These are phyloP conservation scores for Sclerotinia subarctica DNA, from an alignment of 2,329 filamentous ascomycete genomes.

Conservation along the genomic window DNA sequence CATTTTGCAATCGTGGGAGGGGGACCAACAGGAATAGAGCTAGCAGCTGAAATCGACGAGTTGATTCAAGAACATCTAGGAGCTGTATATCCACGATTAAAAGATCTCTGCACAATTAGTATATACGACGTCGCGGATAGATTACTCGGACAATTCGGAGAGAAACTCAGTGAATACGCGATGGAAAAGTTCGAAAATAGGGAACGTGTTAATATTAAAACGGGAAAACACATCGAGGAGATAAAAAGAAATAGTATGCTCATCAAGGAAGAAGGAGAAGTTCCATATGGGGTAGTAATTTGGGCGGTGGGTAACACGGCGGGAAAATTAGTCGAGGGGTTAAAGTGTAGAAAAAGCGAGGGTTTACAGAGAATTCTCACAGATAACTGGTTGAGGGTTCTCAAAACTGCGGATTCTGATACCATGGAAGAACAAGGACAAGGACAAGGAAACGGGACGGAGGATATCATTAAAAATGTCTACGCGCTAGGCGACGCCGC, in stretches of 20 bases:
- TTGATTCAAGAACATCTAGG: slow-evolving; percentile 42
- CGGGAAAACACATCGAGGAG: slow-evolving; percentile 30
- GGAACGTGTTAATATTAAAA: slow-evolving; percentile 41
- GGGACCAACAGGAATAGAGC: slow-evolving; percentile 55
- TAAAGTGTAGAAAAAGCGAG: slow-evolving; percentile 32
- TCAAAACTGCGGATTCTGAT: slow-evolving; percentile 20
- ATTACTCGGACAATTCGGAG: slow-evolving; percentile 44
- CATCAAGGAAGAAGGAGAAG: slow-evolving; percentile 25
- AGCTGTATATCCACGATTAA: slow-evolving; percentile 43
- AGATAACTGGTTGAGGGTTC: slow-evolving; percentile 25
- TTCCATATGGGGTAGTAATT: slow-evolving; percentile 23
- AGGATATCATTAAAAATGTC: slow-evolving; percentile 20
- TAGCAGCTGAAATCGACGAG: slow-evolving; percentile 45
- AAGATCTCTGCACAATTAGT: slow-evolving; percentile 42
- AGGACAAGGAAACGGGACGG: neutral
- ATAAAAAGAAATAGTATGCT: slow-evolving; percentile 23
- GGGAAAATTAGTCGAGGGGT: slow-evolving; percentile 29
- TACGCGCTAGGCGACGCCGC: slow-evolving; percentile 38
- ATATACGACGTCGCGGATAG: slow-evolving; percentile 45
- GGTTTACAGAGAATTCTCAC: slow-evolving; percentile 25
- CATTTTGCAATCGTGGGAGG: slow-evolving; percentile 73
- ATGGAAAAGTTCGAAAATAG: slow-evolving; percentile 40
- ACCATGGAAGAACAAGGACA: slow-evolving; percentile 26
- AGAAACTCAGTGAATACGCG: slow-evolving; percentile 43
- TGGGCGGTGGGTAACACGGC: slow-evolving; percentile 31